Base-by-base conservation (phyloP, 2,329 filamentous ascomycete genomes). In the Cytospora piceae region DNA sequence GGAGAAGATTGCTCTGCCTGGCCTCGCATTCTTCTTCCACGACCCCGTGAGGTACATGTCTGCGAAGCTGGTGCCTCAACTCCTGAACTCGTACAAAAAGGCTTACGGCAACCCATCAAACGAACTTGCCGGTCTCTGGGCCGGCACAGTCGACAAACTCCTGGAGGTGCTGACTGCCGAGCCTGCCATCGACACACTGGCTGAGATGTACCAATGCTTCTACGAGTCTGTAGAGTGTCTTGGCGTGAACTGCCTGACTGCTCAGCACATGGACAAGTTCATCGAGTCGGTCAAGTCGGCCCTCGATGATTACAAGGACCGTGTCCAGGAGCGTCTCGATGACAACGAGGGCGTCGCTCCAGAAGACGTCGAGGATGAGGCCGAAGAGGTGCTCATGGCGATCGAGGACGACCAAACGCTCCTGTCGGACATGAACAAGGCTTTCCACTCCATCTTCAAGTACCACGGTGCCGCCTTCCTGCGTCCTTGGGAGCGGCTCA, bases 161-260 rank as follows among this genome's bases (percentile, higher is more conserved):
- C 87, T 99, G 14, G 95, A 98, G 77, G 94, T 97, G 1, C 85
- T 99, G 49, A 92, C 90, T 68, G 94, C 94, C 0, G 95, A 99
- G 80, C 94, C 95, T 24, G 93, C 94, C 1, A 94, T 99, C 66
- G 95, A 99, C 73, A 97, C 95, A 0, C 85, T 99, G 56, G 94
- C 95, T 1, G 95, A 98, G 79, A 97, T 99, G 93, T 99, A 97
- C 79, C 94, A 98, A 78, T 99, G 95, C 82, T 99, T 99, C 82
- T 99, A 99, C 77, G 95, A 99, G 77, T 97, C 93, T 31, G 89
- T 99, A 9, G 94, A 98, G 79, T 94, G 97, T 27, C 87, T 96
- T 70, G 94, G 94, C 67, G 92, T 92, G 78, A 88, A 91, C 72
- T 94, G 90, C 74, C 84, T 99, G 56, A 92, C 85, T 7, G 82